Percentiles rank a stretch among this genome's conserved stretches.
These are phyloP conservation scores for Cystoderma amianthinum DNA, from an alignment of 768 basidiomycete genomes.

Conservation along the genomic window DNA sequence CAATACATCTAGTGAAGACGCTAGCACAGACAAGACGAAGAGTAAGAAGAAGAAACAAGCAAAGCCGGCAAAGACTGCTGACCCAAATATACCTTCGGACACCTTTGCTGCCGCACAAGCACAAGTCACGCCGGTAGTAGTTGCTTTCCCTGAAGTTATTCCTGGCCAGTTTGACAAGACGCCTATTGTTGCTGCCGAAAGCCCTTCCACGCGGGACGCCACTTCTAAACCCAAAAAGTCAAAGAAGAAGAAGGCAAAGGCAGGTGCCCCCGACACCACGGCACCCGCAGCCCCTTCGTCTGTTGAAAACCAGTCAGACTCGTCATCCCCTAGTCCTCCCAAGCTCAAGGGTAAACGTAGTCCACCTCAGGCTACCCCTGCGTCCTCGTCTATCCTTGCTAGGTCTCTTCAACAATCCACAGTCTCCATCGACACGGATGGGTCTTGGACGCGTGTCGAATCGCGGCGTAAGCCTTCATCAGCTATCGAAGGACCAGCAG, in stretches of 20 bases:
- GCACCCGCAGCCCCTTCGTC: constrained; percentile 2
- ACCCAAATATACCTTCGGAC: no score
- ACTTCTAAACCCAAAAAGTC: constrained; percentile 19
- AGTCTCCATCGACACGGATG: constrained; percentile 42
- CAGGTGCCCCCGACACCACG: constrained; percentile 3
- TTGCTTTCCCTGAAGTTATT: constrained; percentile 16
- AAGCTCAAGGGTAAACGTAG: constrained; percentile 3
- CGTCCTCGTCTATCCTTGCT: constrained; percentile 11
- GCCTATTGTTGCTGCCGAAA: constrained; percentile 4
- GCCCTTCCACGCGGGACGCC: constrained; percentile 7
- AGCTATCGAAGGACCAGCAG: constrained; percentile 8
- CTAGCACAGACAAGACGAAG: constrained; percentile 9
- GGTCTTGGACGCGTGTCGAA: constrained; percentile 71
- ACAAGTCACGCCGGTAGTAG: constrained; percentile 9
- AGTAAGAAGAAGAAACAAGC: constrained; percentile 19
- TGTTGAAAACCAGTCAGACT: constrained; percentile 12
- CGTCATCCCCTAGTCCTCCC: constrained; percentile 10
- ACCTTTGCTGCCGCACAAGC: constrained; percentile 2
- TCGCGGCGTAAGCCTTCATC: constrained; percentile 24
- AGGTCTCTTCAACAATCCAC: constrained; percentile 21
- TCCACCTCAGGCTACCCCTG: constrained; percentile 7
- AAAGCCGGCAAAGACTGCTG: neutral
- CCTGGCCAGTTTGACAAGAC: constrained; percentile 38
- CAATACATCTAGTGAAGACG: neutral
- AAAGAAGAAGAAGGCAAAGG: constrained; percentile 42